Percentiles rank a stretch among this genome's conserved stretches.
Evolutionary conservation across 2,329 filamentous ascomycete species (phyloP).

Genomic region (Didymella keratinophila): DNA sequence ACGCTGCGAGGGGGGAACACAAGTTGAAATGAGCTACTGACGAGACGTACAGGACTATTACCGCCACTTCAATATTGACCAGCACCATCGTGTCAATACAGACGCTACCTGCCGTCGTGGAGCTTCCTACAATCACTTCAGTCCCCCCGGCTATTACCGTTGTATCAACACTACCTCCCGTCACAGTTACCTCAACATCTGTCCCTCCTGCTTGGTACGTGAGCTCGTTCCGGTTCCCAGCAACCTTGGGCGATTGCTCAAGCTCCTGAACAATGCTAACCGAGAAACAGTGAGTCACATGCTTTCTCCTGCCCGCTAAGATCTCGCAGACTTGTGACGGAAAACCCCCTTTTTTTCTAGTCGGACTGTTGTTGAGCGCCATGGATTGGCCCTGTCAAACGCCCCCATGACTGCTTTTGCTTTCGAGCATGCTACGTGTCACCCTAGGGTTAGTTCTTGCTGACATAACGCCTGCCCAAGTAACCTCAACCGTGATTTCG

Average conservation of each 20-base stretch:
- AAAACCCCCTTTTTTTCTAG: too few species aligned
- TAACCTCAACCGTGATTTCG: slow-evolving; percentile 1
- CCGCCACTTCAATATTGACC: neutral
- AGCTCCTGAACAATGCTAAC: neutral
- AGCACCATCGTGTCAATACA: neutral
- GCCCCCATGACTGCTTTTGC: too few species aligned
- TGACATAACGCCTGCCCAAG: neutral
- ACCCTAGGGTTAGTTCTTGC: neutral
- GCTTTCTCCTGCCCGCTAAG: neutral
- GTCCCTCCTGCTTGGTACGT: slow-evolving; percentile 7
- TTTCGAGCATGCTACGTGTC: neutral
- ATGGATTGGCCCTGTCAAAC: neutral
- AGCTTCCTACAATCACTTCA: neutral
- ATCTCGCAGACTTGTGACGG: too few species aligned
- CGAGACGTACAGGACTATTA: neutral
- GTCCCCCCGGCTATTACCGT: neutral
- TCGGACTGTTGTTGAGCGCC: neutral
- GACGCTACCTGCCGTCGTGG: neutral
- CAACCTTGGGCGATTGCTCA: neutral
- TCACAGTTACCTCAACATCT: slow-evolving; percentile 1
- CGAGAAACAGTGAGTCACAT: neutral
- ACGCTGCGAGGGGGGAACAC: neutral
- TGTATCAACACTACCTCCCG: neutral
- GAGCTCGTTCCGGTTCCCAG: neutral
- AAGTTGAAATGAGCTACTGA: neutral